A percentile compares a stretch with the other conserved stretches of the same genome.
Evolutionary conservation across 805 yeast species (phyloP).

Genomic region (Brettanomyces nanus): DNA sequence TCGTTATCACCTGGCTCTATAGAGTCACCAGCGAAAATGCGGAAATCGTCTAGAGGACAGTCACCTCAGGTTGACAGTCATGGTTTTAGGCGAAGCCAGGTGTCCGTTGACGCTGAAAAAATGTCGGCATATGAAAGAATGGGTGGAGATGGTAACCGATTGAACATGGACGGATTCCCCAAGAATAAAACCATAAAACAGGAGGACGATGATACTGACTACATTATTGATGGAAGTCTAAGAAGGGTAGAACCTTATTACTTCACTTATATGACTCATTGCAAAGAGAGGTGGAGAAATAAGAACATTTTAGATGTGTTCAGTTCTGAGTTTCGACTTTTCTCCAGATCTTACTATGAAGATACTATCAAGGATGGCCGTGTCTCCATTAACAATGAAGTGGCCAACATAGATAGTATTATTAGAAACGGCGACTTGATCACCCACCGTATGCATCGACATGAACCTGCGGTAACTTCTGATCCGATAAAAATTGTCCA

Average conservation of each 20-base stretch:
- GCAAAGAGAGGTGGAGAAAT: slow-evolving; percentile 88
- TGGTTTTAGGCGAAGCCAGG: slow-evolving; percentile 41
- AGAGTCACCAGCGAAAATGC: neutral
- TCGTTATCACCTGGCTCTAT: neutral
- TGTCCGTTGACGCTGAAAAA: slow-evolving; percentile 35
- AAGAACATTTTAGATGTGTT: slow-evolving; percentile 76
- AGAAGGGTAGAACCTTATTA: slow-evolving; percentile 78
- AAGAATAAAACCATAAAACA: slow-evolving; percentile 32
- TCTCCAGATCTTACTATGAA: slow-evolving; percentile 57
- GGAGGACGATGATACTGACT: slow-evolving; percentile 46
- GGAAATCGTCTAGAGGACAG: neutral
- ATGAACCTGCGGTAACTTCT: slow-evolving; percentile 78
- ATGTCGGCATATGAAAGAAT: slow-evolving; percentile 33
- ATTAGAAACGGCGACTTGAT: slow-evolving; percentile 79
- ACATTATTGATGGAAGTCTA: slow-evolving; percentile 48
- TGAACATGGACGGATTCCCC: slow-evolving; percentile 10
- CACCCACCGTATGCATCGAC: slow-evolving; percentile 73
- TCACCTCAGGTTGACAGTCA: slow-evolving; percentile 29
- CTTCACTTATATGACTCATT: slow-evolving; percentile 83
- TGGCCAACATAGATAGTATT: slow-evolving; percentile 55
- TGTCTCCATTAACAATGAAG: slow-evolving; percentile 62
- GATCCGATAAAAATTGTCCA: slow-evolving; percentile 54
- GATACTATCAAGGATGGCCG: slow-evolving; percentile 50
- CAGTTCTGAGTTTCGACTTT: slow-evolving; percentile 74
- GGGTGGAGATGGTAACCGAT: slow-evolving; percentile 25